Evolutionary conservation across 305 asterid genomes (phyloP).

Genomic region (Ajuga reptans): DNA sequence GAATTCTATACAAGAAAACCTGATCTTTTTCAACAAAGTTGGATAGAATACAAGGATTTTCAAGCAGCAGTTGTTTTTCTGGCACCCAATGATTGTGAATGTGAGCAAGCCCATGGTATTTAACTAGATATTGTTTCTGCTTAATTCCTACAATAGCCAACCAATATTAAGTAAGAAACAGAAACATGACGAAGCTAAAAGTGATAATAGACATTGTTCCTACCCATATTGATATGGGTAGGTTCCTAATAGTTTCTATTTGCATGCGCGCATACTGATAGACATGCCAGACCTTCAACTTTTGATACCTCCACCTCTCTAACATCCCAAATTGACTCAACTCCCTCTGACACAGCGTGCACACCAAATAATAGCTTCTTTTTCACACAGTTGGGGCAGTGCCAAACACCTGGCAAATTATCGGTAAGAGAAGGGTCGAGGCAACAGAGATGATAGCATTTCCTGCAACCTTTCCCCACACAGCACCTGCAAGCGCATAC

Average conservation of each 20-base stretch:
- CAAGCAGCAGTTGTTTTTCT: conserved; percentile 43
- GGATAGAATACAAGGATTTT: conserved; percentile 39
- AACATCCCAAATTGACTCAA: conserved; percentile 55
- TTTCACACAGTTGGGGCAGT: conserved; percentile 56
- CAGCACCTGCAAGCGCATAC: conserved; percentile 46
- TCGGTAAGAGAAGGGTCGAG: conserved; percentile 43
- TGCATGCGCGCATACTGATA: conserved; percentile 7
- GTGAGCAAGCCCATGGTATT: conserved; percentile 65
- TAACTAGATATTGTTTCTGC: conserved; percentile 70
- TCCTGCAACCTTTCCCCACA: conserved; percentile 51
- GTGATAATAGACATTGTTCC: conserved; percentile 4
- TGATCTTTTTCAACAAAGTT: conserved; percentile 34
- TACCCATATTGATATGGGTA: not conserved
- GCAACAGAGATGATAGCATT: conserved; percentile 47
- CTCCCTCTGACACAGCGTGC: conserved; percentile 54
- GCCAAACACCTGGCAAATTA: conserved; percentile 53
- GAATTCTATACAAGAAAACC: conserved; percentile 29
- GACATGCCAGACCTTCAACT: conserved; percentile 38
- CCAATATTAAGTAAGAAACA: conserved; percentile 21
- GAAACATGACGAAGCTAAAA: conserved; percentile 18
- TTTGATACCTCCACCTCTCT: conserved; percentile 53
- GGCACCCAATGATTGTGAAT: conserved; percentile 70
- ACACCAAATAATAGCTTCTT: conserved; percentile 55
- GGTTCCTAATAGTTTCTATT: not conserved
- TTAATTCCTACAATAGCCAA: conserved; percentile 40